Base-by-base conservation (phyloP, 495 filamentous ascomycete genomes). In the Aspergillus diversus region DNA sequence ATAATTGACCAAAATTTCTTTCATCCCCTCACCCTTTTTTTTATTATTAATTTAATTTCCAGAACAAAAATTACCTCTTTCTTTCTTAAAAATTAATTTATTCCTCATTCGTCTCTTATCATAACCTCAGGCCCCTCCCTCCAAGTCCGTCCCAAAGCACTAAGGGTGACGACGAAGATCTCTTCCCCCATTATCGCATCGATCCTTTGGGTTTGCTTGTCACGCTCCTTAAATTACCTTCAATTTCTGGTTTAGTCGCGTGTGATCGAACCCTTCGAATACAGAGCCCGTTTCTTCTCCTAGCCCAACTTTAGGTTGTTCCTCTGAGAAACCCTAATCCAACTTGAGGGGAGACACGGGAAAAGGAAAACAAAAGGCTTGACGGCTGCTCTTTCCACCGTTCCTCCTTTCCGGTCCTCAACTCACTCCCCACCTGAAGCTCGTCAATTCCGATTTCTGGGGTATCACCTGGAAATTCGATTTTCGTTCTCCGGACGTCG, bases 71-170 rank as follows among this genome's bases (percentile, higher is more conserved):
- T 51, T 47, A 51, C 54, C 50, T 34, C 43, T 56, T 35, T 63
- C 17, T 63, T 52, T 12, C 43, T 27, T 27, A 27, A 27, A 27
- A 27, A 35, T 42, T 60, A 35, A 37, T 55, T 55, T 48, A 7
- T 51, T 51, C n/a, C 47, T 17, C 8, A 48, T 43, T 54, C 37
- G 46, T 50, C 57, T 32, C 17, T 57, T 50, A 21, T 52, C 59
- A 35, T 60, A 32, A 50, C 47, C 48, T 21, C 56, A 62, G 58
- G 37, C 46, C 52, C 65, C 46, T 58, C 60, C 33, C 52, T 56
- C 57, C 21, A 27, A 27, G 21, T 27, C 21, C 21, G 21, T 27
- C 42, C 42, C 39, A 50, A 55, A 50, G 15, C 52, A 56, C 46
- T 9, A 58, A 27, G 21, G 21, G 21, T 27, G 2, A 27, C 21